Evolutionary conservation across 495 filamentous ascomycete genomes (phyloP).

Genomic region (Articulospora tetracladia): DNA sequence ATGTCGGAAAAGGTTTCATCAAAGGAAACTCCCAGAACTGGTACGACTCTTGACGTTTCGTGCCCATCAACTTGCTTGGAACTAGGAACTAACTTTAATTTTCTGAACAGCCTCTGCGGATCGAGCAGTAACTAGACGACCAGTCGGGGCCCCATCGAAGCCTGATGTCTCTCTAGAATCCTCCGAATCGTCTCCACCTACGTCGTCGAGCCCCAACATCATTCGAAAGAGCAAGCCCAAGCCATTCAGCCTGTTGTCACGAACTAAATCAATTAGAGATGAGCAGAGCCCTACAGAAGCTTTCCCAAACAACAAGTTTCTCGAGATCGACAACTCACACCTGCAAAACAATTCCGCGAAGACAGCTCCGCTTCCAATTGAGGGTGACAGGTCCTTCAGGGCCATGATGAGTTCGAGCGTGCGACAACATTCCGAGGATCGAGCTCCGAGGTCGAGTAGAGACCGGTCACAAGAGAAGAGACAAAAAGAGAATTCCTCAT

Average conservation of each 20-base stretch:
- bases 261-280: constrained; percentile 66
- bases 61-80: not conserved
- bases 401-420: constrained; percentile 58
- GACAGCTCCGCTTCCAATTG: constrained; percentile 57
- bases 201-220: constrained; percentile 4
- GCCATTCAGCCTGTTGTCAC: constrained; percentile 55
- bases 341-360: constrained; percentile 33
- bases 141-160: constrained; percentile 20
- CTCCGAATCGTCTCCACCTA: not conserved
- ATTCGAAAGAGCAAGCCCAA: constrained; percentile 48
- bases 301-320: constrained; percentile 28
- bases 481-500: constrained; percentile 34
- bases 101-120: constrained; percentile 11
- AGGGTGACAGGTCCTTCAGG: constrained; percentile 58
- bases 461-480: constrained; percentile 21
- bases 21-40: constrained; percentile 21
- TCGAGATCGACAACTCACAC: constrained; percentile 38
- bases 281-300: constrained; percentile 39
- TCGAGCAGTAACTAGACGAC: constrained; percentile 17
- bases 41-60: constrained; percentile 19
- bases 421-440: constrained; percentile 63
- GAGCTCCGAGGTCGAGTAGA: constrained; percentile 37
- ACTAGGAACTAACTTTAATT: not conserved
- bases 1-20: constrained; percentile 22
- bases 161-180: constrained; percentile 20